Evolutionary conservation across 202 grass and related monocot genomes (phyloP).

Genomic region (Miscanthus sacchariflorus): DNA sequence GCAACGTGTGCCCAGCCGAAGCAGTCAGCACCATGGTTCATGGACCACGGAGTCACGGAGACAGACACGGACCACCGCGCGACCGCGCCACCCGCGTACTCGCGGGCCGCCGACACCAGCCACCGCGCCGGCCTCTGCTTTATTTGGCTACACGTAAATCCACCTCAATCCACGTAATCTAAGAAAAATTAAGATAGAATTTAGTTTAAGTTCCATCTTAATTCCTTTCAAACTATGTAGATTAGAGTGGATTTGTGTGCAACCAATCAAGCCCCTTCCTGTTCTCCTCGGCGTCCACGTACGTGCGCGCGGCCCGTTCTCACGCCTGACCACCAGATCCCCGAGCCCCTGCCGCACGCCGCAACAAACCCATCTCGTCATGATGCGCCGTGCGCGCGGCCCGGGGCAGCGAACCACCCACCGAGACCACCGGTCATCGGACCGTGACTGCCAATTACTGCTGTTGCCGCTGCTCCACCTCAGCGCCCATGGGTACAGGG

Average conservation of each 20-base stretch:
- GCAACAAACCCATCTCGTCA: not conserved
- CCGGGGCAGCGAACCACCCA: conserved; percentile 25
- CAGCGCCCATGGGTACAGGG: not conserved
- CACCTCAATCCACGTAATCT: no score
- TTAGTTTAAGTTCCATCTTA: no score
- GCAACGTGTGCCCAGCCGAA: not conserved
- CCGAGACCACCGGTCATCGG: not conserved
- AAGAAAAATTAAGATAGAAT: no score
- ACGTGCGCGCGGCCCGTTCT: not conserved
- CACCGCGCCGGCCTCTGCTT: not conserved
- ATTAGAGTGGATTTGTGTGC: no score
- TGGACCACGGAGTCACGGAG: not conserved
- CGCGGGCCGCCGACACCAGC: not conserved
- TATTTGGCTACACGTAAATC: no score
- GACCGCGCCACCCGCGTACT: conserved; percentile 1
- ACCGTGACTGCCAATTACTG: not conserved
- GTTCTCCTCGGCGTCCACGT: conserved; percentile 36
- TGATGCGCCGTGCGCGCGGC: not conserved
- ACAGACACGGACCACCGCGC: not conserved
- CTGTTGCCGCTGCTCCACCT: no score
- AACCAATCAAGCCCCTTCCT: not conserved
- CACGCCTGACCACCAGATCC: conserved; percentile 1
- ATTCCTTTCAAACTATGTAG: no score
- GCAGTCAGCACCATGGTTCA: not conserved
- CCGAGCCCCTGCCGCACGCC: not conserved